Evolutionary conservation across 345 rosid genomes (phyloP), one percentile per base, ranked within the genome.

Genomic region (Hypericum androsaemum): DNA sequence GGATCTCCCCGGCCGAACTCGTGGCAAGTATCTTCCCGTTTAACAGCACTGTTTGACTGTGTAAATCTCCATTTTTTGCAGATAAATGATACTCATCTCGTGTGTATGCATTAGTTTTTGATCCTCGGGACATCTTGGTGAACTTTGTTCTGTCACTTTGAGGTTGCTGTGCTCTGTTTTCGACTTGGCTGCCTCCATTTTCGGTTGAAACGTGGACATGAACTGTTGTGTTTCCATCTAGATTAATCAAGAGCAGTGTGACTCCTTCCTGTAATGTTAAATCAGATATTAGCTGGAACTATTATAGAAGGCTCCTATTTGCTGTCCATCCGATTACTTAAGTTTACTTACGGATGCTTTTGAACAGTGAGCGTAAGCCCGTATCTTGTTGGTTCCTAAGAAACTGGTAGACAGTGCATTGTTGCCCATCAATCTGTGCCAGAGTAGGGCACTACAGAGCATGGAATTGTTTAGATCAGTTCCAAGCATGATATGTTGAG

Each of bases 81-180:
- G 78, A 67, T 52, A 75, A 63, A 65, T 75, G 83, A 58, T 78
- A 78, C 57, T 78, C 80, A 15, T 70, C 72, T 53, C 71, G 67
- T 12, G 28, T 28, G 1, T 53, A 44, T 37, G 9, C 58, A 11
- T 47, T 53, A 42, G 7, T 22, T 54, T 35, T 50, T 13, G 65
- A 41, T 50, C 71, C 50, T 51, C 72, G 43, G 8, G 60, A 52
- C 58, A 66, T 64, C 43, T 36, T 61, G 6, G 74, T 42, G 40
- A 71, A 71, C 5, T 56, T 67, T 47, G 54, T 37, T 45, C 64
- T 54, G 8, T 45, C 62, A 45, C 10, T 53, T 48, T 14, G 54
- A 11, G 55, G 15, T 39, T 46, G 54, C 38, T 44, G 32, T 22
- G 66, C n/a, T 56, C 57, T 38, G 50, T 15, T 22, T 22, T 58